A percentile compares a stretch with the other conserved stretches of the same genome.
phyloP scores from a whole-genome alignment of 192 early-diverging fungal genomes.

The Podila epicladia region DNA sequence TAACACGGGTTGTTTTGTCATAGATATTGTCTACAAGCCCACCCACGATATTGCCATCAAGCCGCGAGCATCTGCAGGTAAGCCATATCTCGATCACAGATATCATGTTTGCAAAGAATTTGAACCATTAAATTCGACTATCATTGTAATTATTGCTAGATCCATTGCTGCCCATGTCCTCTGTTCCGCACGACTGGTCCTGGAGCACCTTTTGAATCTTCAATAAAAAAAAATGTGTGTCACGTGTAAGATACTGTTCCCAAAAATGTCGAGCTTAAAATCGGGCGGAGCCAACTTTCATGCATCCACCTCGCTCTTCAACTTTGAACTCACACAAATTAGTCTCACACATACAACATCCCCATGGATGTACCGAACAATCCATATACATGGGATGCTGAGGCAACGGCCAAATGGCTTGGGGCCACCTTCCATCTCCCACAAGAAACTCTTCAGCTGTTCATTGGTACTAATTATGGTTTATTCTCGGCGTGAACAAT shows the following conservation, averaged over 20 bases:
- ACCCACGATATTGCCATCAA: background rate
- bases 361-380: background rate
- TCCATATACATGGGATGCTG: background rate
- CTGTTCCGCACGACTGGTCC: slow-evolving; percentile 3
- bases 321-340: too few species aligned
- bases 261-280: too few species aligned
- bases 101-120: background rate
- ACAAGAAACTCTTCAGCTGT: background rate
- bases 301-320: too few species aligned
- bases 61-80: background rate
- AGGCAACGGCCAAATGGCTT: background rate
- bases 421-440: background rate
- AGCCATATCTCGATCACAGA: background rate
- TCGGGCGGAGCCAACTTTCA: too few species aligned
- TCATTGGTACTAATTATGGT: background rate
- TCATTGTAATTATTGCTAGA: background rate
- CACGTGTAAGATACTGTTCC: too few species aligned
- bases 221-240: too few species aligned
- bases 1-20: background rate
- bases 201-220: background rate
- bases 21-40: background rate
- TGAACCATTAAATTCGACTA: background rate
- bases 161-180: background rate
- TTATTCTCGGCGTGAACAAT: too few species aligned
- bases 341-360: background rate